phyloP scores from a whole-genome alignment of 345 rosid genomes.

The Rhizophora mangle region DNA sequence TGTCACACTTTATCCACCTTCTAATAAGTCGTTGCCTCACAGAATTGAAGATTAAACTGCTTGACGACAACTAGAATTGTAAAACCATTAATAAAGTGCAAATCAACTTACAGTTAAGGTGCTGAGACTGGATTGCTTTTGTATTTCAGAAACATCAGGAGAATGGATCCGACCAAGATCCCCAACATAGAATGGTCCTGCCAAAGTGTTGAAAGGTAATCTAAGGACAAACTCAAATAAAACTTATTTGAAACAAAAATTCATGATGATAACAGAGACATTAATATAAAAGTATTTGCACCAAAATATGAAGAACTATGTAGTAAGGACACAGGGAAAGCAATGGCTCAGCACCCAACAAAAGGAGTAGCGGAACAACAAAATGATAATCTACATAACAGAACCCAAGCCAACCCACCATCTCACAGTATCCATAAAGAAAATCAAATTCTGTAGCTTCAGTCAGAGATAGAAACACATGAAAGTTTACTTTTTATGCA shows the following conservation, averaged over 20 bases:
- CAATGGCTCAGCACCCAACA: background rate
- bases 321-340: background rate
- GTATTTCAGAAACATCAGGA: conserved; percentile 44
- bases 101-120: conserved; percentile 48
- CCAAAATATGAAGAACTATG: background rate
- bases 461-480: background rate
- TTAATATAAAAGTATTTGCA: background rate
- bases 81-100: conserved; percentile 4
- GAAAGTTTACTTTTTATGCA: too few relatives aligned
- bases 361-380: background rate
- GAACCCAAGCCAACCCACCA: background rate
- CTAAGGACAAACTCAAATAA: background rate
- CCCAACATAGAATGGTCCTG: conserved; percentile 58
- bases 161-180: conserved; percentile 45
- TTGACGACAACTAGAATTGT: background rate
- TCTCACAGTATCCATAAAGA: background rate
- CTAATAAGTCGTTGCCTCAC: background rate
- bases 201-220: conserved; percentile 21
- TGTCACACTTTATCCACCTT: too few relatives aligned
- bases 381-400: background rate
- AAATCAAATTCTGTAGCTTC: background rate
- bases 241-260: background rate
- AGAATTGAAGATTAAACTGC: background rate
- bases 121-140: conserved; percentile 37
- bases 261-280: background rate